Base-by-base conservation (phyloP, 75 land plant genomes). In the Pinus taeda region DNA sequence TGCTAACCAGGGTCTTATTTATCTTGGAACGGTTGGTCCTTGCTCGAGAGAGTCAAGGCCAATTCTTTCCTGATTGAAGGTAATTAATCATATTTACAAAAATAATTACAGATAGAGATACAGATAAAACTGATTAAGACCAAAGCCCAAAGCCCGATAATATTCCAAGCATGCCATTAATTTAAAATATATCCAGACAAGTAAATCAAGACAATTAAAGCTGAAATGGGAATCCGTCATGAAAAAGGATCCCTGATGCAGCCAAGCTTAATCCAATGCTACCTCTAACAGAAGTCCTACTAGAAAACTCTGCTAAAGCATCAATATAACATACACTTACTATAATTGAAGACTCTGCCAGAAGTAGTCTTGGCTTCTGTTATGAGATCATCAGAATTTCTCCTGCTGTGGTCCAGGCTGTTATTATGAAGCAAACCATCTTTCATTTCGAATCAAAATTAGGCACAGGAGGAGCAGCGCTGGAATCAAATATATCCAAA, bases 381-480 rank as follows among this genome's bases (percentile, higher is more conserved):
- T 15, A 24, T 17, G 39, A 65, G 15, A 36, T 17, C 36, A 17
- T 14, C 7, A 65, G 42, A 42, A 65, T 65, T 33, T 33, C 42
- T 65, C 36, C 13, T 42, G 72, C 22, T 69, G 49, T 69, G 22
- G 11, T 21, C 22, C 49, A 42, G 20, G 24, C 3, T 69, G n/a
- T 45, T 18, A n/a, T 39, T 21, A 42, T 39, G 11, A 69, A 6
- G 49, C 39, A 42, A 69, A 7, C 22, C 42, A 69, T 8, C 49
- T 39, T 39, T 69, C 72, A 69, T 69, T 69, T 69, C 72, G 42
- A n/a, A 42, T 69, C 72, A 69, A 69, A 69, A 69, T 69, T 69
- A 53, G 72, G 72, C 20, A 69, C 49, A 69, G 72, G 72, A n/a
- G 72, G 72, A 42, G 72, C 72, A 21, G 72, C 42, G 72, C 72